These are phyloP conservation scores for Onygenales sp. DNA, from an alignment of 2,329 filamentous ascomycete genomes.

Conservation along the genomic window DNA sequence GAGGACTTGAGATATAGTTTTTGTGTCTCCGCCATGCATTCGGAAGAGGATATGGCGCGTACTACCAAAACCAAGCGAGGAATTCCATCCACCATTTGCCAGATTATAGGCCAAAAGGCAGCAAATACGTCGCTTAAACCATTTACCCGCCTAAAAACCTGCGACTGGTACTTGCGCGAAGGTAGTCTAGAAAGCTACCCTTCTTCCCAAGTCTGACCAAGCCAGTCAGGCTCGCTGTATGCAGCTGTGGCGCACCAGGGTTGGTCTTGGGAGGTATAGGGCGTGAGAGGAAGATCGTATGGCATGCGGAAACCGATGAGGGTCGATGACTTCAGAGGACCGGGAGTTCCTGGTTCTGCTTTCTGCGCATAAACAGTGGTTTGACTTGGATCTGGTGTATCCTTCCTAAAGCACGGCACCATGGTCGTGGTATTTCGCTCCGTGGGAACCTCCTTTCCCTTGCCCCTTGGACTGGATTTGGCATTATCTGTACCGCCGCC, in stretches of 20 bases:
- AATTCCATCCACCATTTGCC: background rate
- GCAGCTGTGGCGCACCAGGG: conserved; percentile 66
- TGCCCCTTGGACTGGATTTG: conserved; percentile 7
- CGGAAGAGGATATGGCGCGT: no score
- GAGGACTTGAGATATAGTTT: no score
- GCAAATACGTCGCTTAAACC: no score
- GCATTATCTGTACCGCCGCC: conserved; percentile 28
- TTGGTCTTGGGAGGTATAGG: conserved; percentile 53
- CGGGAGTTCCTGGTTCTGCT: conserved; percentile 6
- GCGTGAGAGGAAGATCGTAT: conserved; percentile 67
- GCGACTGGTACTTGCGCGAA: no score
- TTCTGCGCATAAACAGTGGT: conserved; percentile 7
- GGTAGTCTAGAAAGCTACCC: background rate
- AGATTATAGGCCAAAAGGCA: background rate
- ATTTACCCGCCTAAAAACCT: no score
- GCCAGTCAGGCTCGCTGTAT: conserved; percentile 55
- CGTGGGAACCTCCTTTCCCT: background rate
- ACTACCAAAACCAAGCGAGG: no score
- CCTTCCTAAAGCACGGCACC: conserved; percentile 57
- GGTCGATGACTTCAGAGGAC: background rate
- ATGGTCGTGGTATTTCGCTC: conserved; percentile 41
- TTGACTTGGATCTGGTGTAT: conserved; percentile 36
- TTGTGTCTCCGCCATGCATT: no score
- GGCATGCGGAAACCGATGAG: conserved; percentile 67
- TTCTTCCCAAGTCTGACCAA: conserved; percentile 32